Percentiles rank a stretch among this genome's conserved stretches.
phyloP scores from a whole-genome alignment of 805 yeast genomes.

The Ogataea siamensis region DNA sequence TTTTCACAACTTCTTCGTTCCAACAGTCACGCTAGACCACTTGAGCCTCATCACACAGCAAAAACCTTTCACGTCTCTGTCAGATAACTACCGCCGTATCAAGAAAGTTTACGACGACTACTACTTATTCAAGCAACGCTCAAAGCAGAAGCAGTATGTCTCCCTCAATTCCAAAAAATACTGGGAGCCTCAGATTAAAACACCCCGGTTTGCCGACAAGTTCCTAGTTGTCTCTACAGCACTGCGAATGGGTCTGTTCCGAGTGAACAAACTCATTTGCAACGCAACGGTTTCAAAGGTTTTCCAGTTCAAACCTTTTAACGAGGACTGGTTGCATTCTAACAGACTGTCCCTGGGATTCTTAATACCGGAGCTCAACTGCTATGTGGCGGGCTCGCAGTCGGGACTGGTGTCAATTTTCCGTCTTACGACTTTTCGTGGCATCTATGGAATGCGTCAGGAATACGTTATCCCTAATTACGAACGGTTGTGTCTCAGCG shows the following conservation, averaged over 20 bases:
- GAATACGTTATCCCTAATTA: constrained; percentile 42
- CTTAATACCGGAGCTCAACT: constrained; percentile 40
- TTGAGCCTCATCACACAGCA: constrained; percentile 10
- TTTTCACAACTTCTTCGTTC: constrained; percentile 30
- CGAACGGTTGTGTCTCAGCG: constrained; percentile 21
- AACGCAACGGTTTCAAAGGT: constrained; percentile 44
- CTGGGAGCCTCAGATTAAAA: constrained; percentile 27
- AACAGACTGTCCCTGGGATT: constrained; percentile 31
- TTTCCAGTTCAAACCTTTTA: constrained; percentile 36
- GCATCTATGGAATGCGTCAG: constrained; percentile 40
- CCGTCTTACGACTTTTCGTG: constrained; percentile 42
- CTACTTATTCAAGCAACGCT: constrained; percentile 25
- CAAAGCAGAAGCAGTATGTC: constrained; percentile 17
- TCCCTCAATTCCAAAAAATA: constrained; percentile 31
- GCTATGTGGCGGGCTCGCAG: constrained; percentile 43
- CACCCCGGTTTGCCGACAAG: constrained; percentile 27
- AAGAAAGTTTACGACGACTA: constrained; percentile 32
- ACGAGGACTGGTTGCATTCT: constrained; percentile 34
- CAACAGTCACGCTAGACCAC: constrained; percentile 24
- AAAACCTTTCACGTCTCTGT: constrained; percentile 21
- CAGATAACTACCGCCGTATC: constrained; percentile 30
- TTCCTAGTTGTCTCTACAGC: constrained; percentile 46
- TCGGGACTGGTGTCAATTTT: constrained; percentile 43
- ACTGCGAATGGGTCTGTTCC: constrained; percentile 42
- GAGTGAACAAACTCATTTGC: constrained; percentile 45